phyloP scores from a whole-genome alignment of 2,329 filamentous ascomycete genomes.

The Harringtonia aguacate region DNA sequence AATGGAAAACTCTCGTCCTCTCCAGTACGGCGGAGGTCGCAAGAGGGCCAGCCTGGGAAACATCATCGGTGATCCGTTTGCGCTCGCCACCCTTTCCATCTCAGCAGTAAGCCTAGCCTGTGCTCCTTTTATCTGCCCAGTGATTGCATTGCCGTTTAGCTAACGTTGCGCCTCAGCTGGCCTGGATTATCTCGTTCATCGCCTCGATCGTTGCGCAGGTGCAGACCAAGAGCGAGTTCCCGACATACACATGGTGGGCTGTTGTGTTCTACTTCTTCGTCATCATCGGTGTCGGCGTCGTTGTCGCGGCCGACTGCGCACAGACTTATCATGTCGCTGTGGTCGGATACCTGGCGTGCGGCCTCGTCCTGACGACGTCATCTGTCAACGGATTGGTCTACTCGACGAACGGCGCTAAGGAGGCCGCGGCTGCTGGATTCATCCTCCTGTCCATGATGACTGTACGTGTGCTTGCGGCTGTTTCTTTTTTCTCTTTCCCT shows the following conservation, averaged over 20 bases:
- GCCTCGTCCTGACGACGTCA: constrained; percentile 75
- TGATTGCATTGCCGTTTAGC: neutral
- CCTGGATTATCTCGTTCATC: constrained; percentile 90
- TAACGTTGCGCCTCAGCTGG: constrained; percentile 56
- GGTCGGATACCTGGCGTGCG: constrained; percentile 75
- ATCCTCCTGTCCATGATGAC: constrained; percentile 89
- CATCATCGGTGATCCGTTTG: constrained; percentile 92
- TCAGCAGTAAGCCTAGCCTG: constrained; percentile 56
- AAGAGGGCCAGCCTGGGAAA: constrained; percentile 67
- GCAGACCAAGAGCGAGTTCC: constrained; percentile 45
- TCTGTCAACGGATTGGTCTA: constrained; percentile 83
- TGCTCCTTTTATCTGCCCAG: neutral
- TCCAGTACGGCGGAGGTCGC: constrained; percentile 41
- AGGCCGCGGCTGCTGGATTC: constrained; percentile 85
- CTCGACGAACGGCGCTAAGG: constrained; percentile 56
- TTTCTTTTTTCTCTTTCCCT: neutral
- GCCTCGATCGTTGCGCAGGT: constrained; percentile 65
- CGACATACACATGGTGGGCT: constrained; percentile 88
- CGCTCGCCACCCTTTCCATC: constrained; percentile 88
- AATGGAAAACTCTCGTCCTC: constrained; percentile 66
- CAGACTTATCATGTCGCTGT: constrained; percentile 88
- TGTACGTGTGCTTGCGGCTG: constrained; percentile 50
- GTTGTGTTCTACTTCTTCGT: constrained; percentile 76
- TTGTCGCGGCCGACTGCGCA: constrained; percentile 73
- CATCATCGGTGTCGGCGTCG: constrained; percentile 69